Evolutionary conservation across 352 stramenopile species (phyloP).

Genomic region (Thalassiosira sp.): DNA sequence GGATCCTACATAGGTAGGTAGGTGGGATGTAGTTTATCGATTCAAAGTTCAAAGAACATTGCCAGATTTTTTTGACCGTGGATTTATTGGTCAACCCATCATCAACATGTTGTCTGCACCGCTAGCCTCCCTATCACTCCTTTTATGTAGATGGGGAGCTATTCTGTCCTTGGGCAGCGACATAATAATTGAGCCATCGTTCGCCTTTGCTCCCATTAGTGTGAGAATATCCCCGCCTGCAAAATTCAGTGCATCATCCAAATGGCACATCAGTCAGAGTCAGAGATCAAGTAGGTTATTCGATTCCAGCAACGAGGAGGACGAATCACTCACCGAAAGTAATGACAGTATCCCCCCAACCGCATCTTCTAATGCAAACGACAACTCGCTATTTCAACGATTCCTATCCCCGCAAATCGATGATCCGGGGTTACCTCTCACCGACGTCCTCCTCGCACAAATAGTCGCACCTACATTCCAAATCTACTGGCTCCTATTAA

Average conservation of each 20-base stretch:
- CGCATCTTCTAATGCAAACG: background rate
- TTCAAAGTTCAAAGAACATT: too few relatives aligned
- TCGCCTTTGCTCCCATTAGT: background rate
- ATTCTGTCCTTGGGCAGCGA: background rate
- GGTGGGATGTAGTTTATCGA: too few relatives aligned
- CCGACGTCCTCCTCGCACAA: constrained; percentile 66
- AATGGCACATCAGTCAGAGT: background rate
- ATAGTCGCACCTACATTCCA: constrained; percentile 74
- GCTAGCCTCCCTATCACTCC: background rate
- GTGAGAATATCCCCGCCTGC: background rate
- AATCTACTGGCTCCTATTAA: constrained; percentile 64
- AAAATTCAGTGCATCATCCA: background rate
- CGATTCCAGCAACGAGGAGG: too few relatives aligned
- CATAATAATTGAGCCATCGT: background rate
- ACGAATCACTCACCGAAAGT: too few relatives aligned
- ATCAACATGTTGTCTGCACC: background rate
- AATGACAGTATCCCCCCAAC: too few relatives aligned
- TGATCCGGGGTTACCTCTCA: constrained; percentile 66
- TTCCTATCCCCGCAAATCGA: constrained; percentile 72
- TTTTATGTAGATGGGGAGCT: background rate
- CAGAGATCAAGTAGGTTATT: background rate
- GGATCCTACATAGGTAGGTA: too few relatives aligned
- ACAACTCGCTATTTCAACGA: constrained; percentile 37
- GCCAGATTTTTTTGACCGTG: too few relatives aligned
- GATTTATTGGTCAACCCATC: too few relatives aligned